Evolutionary conservation across 1,284 basidiomycete genomes (phyloP), one percentile per base, ranked within the genome.

Genomic region (Leccinum fuscescens): DNA sequence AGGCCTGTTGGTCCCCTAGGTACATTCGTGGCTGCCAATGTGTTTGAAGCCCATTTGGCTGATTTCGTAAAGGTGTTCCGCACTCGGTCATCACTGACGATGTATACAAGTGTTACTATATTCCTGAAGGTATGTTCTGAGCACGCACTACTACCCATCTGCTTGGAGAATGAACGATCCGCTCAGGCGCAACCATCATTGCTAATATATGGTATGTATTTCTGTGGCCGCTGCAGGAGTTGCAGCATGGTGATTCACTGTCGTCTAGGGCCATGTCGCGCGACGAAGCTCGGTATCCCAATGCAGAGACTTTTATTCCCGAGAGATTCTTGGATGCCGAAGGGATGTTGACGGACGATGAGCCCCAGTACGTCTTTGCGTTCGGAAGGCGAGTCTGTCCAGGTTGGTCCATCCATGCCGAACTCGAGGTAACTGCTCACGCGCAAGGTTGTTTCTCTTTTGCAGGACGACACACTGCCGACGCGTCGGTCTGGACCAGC

Each of bases 341-440:
- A 24, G 67, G 66, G 1, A 27, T 46, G 24, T 20, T 68, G 39
- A 66, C 35, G 3, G 44, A 62, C 4, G 61, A 69, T 8, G 52
- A 60, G 24, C 62, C 65, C 6, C 48, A 62, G 1, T 65, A 57
- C 9, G 17, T 55, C 20, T 69, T 71, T 56, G 67, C 63, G 27
- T 69, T 69, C 27, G 67, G 67, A 15, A 61, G 63, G 3, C 61
- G 67, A 24, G 51, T 48, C 15, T 67, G 67, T 33, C 57, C 64
- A 58, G 67, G 66, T 67, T 51, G 17, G 55, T 6, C 35, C 15
- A 37, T 24, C 6, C 11, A 8, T 22, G 27, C 12, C 14, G 3
- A 11, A 9, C 14, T 15, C 48, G 15, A 14, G 24, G 20, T 4
- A 5, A 22, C 48, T 15, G 2, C 48, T 49, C n/a, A 17, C 3